These are phyloP conservation scores for Penicillium angulare DNA, from an alignment of 495 filamentous ascomycete species.

Conservation along the genomic window DNA sequence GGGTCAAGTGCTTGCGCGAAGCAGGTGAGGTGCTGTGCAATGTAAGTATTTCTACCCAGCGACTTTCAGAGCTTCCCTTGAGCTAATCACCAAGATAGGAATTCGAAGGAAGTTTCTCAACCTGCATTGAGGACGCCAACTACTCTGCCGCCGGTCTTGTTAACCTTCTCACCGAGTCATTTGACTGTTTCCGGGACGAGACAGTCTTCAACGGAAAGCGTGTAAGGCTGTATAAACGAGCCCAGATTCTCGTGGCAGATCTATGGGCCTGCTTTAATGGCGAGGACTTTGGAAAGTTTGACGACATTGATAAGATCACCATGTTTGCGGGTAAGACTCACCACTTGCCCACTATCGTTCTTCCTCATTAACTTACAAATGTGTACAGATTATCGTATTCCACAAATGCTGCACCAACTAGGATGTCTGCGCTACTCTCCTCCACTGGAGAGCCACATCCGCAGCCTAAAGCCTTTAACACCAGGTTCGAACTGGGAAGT, in stretches of 20 bases:
- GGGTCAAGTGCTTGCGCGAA: constrained; percentile 77
- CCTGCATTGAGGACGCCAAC: constrained; percentile 72
- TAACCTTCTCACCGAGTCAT: constrained; percentile 74
- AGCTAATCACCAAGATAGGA: constrained; percentile 57
- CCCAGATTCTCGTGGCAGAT: constrained; percentile 94
- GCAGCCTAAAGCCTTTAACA: constrained; percentile 58
- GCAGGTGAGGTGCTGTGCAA: constrained; percentile 80
- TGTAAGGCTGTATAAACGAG: constrained; percentile 85
- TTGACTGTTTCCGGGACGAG: constrained; percentile 85
- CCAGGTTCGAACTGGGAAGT: constrained; percentile 79
- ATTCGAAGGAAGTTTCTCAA: constrained; percentile 72
- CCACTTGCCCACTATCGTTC: not conserved
- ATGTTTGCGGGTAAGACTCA: constrained; percentile 76
- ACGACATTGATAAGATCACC: constrained; percentile 91
- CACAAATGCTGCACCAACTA: constrained; percentile 85
- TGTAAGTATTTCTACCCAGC: constrained; percentile 53
- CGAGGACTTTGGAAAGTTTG: constrained; percentile 73
- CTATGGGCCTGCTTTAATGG: constrained; percentile 93
- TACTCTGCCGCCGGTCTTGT: constrained; percentile 81
- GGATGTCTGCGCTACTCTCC: constrained; percentile 84
- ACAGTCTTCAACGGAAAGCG: constrained; percentile 66
- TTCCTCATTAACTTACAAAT: constrained; percentile 8
- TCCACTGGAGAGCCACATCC: constrained; percentile 67
- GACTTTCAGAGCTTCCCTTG: too few species aligned
- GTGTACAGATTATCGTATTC: constrained; percentile 80